Evolutionary conservation across 148 eudicot genomes (phyloP), one percentile per base, ranked within the genome.

Genomic region (Dysphania ambrosioides): DNA sequence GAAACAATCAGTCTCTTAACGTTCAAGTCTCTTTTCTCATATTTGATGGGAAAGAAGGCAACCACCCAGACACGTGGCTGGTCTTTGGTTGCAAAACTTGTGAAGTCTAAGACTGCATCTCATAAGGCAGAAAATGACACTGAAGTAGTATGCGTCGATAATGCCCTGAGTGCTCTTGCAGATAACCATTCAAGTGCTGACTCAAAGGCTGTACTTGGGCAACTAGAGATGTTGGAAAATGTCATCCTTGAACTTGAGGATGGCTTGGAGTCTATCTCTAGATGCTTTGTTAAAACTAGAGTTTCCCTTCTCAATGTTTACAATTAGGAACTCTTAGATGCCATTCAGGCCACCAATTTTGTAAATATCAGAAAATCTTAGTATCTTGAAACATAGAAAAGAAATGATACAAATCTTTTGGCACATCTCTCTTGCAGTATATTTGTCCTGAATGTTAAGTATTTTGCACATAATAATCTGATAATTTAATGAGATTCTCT

Each of bases 251-350:
- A 79, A 18, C 19, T 80, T 18, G 80, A 77, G 62, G 79, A 82
- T 51, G 72, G 60, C 15, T 44, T 84, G 35, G 85, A 79, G 21
- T 72, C 75, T 49, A 41, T 84, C 9, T 77, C 80, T 19, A 80
- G 82, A 72, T 71, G 73, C 51, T 63, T 86, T 47, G 75, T 84
- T 1, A 86, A 73, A 51, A 79, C 80, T 26, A 82, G 87, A 63
- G 87, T 86, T 44, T 82, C 84, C n/a, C 84, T 86, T 55, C 83
- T 86, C 9, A 86, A 84, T 82, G 74, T 75, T 30, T 63, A 80
- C 32, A 86, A 70, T 68, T 70, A 80, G 41, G 83, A 72, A 41
- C 47, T 26, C 23, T 53, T 72, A 16, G 38, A 29, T 49, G 65
- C 30, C 12, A 47, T 61, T 41, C 16, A 32, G 74, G 34, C 67